phyloP scores from a whole-genome alignment of 2,329 filamentous ascomycete genomes.

The Tolypocladium album region DNA sequence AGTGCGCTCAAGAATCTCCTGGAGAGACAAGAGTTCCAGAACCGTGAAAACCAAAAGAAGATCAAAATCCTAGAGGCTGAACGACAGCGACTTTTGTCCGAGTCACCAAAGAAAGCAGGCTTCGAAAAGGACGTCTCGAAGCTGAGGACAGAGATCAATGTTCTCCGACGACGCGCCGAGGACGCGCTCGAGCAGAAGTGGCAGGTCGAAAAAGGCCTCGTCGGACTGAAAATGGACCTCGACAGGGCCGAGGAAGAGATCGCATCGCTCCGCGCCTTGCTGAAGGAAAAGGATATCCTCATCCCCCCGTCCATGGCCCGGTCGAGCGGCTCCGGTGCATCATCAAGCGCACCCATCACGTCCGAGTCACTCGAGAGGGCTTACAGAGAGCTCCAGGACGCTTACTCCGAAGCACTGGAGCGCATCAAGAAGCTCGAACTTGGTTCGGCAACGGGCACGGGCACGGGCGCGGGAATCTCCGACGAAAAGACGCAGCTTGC shows the following conservation, averaged over 20 bases:
- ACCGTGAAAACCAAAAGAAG: conserved; percentile 72
- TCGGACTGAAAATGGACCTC: conserved; percentile 88
- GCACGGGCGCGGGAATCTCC: conserved; percentile 6
- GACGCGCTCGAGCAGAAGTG: conserved; percentile 93
- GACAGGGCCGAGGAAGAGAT: conserved; percentile 94
- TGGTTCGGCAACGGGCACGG: conserved; percentile 18
- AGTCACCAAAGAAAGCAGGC: conserved; percentile 61
- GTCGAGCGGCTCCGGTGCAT: conserved; percentile 22
- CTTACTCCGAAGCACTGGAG: conserved; percentile 55
- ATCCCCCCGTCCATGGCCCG: conserved; percentile 51
- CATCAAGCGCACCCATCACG: conserved; percentile 36
- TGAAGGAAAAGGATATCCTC: conserved; percentile 74
- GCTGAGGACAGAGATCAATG: conserved; percentile 74
- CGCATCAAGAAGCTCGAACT: conserved; percentile 55
- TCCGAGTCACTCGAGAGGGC: conserved; percentile 64
- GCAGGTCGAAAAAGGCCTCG: conserved; percentile 84
- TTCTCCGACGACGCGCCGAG: conserved; percentile 76
- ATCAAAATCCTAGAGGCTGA: conserved; percentile 68
- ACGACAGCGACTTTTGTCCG: conserved; percentile 59
- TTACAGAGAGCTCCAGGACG: conserved; percentile 64
- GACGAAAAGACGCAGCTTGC: conserved; percentile 53
- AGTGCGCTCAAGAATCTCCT: conserved; percentile 75
- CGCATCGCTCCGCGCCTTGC: conserved; percentile 62
- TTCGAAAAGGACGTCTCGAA: conserved; percentile 76
- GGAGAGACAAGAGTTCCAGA: conserved; percentile 75